phyloP scores from a whole-genome alignment of 768 basidiomycete genomes.

The Termitomyces eurrhizus region DNA sequence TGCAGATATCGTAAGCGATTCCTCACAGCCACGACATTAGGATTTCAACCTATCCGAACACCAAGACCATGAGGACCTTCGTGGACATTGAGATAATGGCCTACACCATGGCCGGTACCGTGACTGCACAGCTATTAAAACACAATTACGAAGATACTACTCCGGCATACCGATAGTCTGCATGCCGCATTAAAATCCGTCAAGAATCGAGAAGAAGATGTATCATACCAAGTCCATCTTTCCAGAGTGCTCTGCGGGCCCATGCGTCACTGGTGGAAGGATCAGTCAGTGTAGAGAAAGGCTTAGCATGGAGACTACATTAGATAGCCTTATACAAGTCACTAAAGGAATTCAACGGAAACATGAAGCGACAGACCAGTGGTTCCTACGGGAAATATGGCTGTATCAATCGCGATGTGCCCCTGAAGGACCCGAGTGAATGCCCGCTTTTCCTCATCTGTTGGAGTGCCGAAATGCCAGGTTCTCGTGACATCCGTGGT shows the following conservation, averaged over 20 bases:
- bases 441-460: constrained; percentile 75
- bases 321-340: constrained; percentile 40
- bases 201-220: constrained; percentile 1
- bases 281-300: neutral
- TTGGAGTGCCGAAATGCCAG: constrained; percentile 88
- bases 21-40: neutral
- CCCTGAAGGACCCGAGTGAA: constrained; percentile 93
- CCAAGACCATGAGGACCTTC: constrained; percentile 77
- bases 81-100: constrained; percentile 92
- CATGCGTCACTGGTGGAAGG: constrained; percentile 62
- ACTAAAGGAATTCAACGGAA: neutral
- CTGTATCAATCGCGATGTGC: constrained; percentile 85
- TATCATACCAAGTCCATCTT: constrained; percentile 74
- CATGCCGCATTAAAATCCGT: neutral
- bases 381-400: constrained; percentile 78
- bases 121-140: constrained; percentile 45
- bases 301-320: constrained; percentile 34
- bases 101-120: constrained; percentile 94
- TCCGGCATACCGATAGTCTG: constrained; percentile 53
- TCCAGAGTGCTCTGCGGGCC: constrained; percentile 77
- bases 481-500: constrained; percentile 95
- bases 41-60: constrained; percentile 41
- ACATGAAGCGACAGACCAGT: constrained; percentile 44
- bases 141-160: neutral
- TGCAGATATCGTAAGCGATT: constrained; percentile 15